Percentiles rank a stretch among this genome's conserved stretches.
Conservation (phyloP, 768 basidiomycete species). For the Russula earlei region DNA sequence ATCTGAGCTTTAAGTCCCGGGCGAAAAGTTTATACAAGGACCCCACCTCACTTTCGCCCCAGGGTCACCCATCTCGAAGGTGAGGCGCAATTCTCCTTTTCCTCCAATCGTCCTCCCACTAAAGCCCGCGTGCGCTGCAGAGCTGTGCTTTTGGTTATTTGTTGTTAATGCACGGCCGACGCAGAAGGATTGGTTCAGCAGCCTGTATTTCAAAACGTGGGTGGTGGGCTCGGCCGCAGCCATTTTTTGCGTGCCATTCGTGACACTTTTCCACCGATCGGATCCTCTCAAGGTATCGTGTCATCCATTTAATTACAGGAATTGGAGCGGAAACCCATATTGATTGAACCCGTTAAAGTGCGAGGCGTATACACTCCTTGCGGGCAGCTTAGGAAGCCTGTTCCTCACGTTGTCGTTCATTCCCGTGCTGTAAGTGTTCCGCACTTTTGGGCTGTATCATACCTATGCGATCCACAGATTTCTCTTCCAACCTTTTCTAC, state of each 20-base stretch:
- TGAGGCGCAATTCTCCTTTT: slow-evolving; percentile 21
- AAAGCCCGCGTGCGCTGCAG: slow-evolving; percentile 28
- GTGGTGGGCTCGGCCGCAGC: slow-evolving; percentile 51
- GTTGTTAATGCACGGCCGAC: slow-evolving; percentile 54
- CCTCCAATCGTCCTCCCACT: background rate
- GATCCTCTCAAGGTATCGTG: slow-evolving; percentile 47
- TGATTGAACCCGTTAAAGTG: slow-evolving; percentile 33
- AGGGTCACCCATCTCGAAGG: slow-evolving; percentile 80
- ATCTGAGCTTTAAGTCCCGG: background rate
- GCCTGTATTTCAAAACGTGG: slow-evolving; percentile 69
- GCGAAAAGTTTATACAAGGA: background rate
- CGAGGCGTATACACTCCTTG: slow-evolving; percentile 61
- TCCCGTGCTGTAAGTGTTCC: slow-evolving; percentile 47
- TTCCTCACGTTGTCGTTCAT: slow-evolving; percentile 66
- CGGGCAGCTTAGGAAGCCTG: slow-evolving; percentile 59
- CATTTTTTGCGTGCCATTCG: slow-evolving; percentile 56
- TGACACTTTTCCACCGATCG: slow-evolving; percentile 52
- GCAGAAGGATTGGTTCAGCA: slow-evolving; percentile 65
- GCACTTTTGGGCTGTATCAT: slow-evolving; percentile 1
- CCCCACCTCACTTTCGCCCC: background rate
- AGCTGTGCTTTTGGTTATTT: slow-evolving; percentile 84
- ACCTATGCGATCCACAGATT: slow-evolving; percentile 31
- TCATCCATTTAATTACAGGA: background rate
- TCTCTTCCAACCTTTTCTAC: slow-evolving; percentile 58
- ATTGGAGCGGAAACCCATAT: background rate